These are phyloP conservation scores for Colletotrichum incanum DNA, from an alignment of 2,329 filamentous ascomycete genomes.

Conservation along the genomic window DNA sequence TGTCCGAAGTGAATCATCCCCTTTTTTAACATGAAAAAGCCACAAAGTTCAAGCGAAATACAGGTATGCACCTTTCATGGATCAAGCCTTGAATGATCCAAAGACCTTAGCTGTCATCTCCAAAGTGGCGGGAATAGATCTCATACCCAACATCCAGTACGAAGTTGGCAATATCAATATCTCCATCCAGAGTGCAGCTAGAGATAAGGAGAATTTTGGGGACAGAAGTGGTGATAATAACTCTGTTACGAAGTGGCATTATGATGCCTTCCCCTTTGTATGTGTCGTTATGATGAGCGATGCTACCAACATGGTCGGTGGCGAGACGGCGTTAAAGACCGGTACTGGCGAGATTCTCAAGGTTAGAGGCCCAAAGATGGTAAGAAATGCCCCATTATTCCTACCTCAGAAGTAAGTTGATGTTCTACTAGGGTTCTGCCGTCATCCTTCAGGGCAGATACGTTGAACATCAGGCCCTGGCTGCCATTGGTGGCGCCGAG, in stretches of 20 bases:
- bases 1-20: constrained; percentile 10
- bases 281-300: constrained; percentile 79
- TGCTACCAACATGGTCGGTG: constrained; percentile 74
- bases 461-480: constrained; percentile 61
- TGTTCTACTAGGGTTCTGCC: constrained; percentile 53
- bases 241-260: constrained; percentile 75
- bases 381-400: constrained; percentile 50
- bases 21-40: not conserved
- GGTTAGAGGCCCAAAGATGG: constrained; percentile 73
- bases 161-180: constrained; percentile 72
- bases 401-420: not conserved
- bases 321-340: constrained; percentile 74
- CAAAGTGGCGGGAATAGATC: constrained; percentile 68
- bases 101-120: constrained; percentile 64
- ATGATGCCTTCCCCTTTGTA: constrained; percentile 78
- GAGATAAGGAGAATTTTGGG: constrained; percentile 63
- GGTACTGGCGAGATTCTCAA: constrained; percentile 68
- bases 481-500: constrained; percentile 58
- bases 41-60: not conserved
- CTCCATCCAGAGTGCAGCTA: constrained; percentile 64
- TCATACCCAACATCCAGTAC: constrained; percentile 68
- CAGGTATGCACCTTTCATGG: constrained; percentile 48
- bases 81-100: constrained; percentile 63
- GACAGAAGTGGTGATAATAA: not conserved
- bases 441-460: constrained; percentile 63